These are phyloP conservation scores for Yarrowia deformans DNA, from an alignment of 805 yeast genomes.

Conservation along the genomic window DNA sequence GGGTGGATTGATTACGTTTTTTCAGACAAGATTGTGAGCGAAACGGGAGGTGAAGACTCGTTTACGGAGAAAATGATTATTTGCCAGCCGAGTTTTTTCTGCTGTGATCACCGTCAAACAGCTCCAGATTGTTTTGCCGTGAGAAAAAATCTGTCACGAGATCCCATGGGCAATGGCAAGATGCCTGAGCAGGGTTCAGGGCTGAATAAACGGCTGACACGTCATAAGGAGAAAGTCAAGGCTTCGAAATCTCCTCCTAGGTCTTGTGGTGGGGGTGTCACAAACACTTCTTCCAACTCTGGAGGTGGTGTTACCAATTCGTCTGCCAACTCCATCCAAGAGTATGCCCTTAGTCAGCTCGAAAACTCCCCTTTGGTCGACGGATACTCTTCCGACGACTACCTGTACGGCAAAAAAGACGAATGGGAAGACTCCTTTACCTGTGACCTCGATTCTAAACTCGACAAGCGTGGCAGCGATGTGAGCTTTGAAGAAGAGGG, in stretches of 20 bases:
- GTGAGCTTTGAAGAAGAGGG: not conserved
- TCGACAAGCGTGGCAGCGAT: constrained; percentile 17
- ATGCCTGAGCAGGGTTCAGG: constrained; percentile 5
- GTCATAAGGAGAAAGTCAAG: no score
- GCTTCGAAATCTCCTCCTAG: constrained; percentile 19
- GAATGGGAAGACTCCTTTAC: constrained; percentile 1
- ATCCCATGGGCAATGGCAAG: constrained; percentile 5
- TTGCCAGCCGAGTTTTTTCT: constrained; percentile 46
- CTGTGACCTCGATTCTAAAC: not conserved
- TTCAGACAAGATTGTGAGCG: constrained; percentile 27
- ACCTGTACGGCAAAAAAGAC: constrained; percentile 39
- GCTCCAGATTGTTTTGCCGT: constrained; percentile 43
- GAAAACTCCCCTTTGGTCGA: constrained; percentile 11
- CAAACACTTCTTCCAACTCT: not conserved
- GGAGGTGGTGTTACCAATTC: no score
- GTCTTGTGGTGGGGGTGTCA: not conserved
- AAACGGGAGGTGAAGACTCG: not conserved
- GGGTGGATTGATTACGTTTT: constrained; percentile 46
- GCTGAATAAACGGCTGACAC: no score
- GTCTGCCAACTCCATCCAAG: constrained; percentile 1
- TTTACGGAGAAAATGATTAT: constrained; percentile 48
- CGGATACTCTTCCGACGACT: constrained; percentile 19
- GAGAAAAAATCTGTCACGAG: not conserved
- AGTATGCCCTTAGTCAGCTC: constrained; percentile 18
- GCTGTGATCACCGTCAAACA: constrained; percentile 51